Percentiles rank a stretch among this genome's conserved stretches.
These are phyloP conservation scores for Hyphodiscus hymeniophilus DNA, from an alignment of 495 filamentous ascomycete species.

Conservation along the genomic window DNA sequence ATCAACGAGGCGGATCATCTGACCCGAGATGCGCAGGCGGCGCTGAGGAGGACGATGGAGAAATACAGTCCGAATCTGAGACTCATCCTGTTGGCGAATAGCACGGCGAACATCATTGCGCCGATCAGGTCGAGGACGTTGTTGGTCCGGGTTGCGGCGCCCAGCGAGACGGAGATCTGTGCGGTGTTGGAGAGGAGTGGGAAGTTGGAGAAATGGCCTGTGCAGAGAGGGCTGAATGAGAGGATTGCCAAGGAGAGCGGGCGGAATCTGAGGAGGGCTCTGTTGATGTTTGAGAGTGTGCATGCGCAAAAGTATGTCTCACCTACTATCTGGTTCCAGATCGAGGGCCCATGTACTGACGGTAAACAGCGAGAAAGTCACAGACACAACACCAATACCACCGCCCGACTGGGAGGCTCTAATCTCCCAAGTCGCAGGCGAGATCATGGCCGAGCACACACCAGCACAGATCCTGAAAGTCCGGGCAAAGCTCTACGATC, in stretches of 20 bases:
- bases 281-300: conserved; percentile 94
- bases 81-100: conserved; percentile 86
- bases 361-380: conserved; percentile 73
- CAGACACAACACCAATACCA: conserved; percentile 78
- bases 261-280: conserved; percentile 77
- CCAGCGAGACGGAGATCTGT: conserved; percentile 76
- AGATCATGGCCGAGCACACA: conserved; percentile 86
- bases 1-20: conserved; percentile 99
- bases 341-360: not conserved
- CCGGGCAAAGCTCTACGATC: conserved; percentile 86
- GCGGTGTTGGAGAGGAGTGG: conserved; percentile 66
- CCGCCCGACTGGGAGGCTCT: conserved; percentile 95
- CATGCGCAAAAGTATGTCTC: conserved; percentile 83
- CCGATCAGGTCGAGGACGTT: conserved; percentile 86
- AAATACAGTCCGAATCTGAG: conserved; percentile 95
- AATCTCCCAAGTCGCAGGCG: conserved; percentile 75
- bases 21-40: conserved; percentile 90
- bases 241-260: conserved; percentile 88
- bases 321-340: not conserved
- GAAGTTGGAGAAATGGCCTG: conserved; percentile 66
- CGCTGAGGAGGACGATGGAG: conserved; percentile 93
- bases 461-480: conserved; percentile 80
- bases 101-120: conserved; percentile 94
- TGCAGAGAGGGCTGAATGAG: conserved; percentile 60
- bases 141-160: conserved; percentile 85